Conservation (phyloP, 140 eudicot genomes). For the Erigeron philadelphicus region DNA sequence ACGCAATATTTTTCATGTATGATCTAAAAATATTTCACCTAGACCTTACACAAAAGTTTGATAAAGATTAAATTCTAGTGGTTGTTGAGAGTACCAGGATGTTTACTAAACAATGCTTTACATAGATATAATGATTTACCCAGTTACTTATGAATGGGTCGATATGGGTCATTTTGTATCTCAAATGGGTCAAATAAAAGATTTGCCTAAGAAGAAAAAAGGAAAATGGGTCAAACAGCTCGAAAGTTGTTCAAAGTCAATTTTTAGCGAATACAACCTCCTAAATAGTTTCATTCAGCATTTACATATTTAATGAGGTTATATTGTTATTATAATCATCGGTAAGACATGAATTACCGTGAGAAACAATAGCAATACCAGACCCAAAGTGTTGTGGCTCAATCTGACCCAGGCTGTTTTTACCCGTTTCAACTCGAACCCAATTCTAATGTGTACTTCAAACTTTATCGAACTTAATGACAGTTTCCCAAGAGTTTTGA, state of each 20-base stretch:
- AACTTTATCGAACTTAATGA: not conserved
- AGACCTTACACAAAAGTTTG: not conserved
- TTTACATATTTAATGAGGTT: not conserved
- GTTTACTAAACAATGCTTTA: not conserved
- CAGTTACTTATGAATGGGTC: not conserved
- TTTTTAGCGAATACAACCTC: not conserved
- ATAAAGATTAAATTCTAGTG: not conserved
- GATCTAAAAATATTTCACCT: not conserved
- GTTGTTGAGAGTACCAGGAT: not conserved
- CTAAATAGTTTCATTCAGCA: not conserved
- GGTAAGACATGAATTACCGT: not conserved
- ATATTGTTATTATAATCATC: not conserved
- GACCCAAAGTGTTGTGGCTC: no score
- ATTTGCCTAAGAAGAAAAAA: not conserved
- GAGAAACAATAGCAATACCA: no score
- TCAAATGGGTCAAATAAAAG: not conserved
- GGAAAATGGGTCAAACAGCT: not conserved
- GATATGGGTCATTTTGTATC: not conserved
- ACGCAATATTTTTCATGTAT: constrained; percentile 14
- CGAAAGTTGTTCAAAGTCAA: no score
- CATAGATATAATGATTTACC: not conserved
- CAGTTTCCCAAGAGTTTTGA: constrained; percentile 71
- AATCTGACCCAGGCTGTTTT: no score
- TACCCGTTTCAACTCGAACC: no score
- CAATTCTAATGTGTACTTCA: not conserved